Evolutionary conservation across 2,329 filamentous ascomycete genomes (phyloP).

Genomic region (Cytospora schulzeri): DNA sequence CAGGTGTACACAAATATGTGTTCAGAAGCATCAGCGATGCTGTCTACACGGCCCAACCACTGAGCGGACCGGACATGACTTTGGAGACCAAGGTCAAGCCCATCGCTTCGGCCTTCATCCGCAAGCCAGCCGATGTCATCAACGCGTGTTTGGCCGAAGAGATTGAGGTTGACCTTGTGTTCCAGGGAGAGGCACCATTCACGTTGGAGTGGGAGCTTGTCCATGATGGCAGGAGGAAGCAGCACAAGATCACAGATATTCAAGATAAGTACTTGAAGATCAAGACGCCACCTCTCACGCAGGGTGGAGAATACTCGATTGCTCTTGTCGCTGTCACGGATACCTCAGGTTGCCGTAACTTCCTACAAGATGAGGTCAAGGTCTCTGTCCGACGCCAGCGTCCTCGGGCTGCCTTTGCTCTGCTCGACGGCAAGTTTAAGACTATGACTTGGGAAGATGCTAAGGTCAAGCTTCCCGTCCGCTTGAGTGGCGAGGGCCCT

Average conservation of each 20-base stretch:
- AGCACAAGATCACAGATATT: conserved; percentile 66
- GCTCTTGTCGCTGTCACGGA: conserved; percentile 86
- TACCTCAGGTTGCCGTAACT: conserved; percentile 81
- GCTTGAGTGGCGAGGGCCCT: conserved; percentile 81
- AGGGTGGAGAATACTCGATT: conserved; percentile 88
- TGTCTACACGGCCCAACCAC: conserved; percentile 70
- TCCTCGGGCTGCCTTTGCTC: conserved; percentile 82
- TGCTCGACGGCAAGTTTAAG: conserved; percentile 76
- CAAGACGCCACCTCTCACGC: conserved; percentile 70
- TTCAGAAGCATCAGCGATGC: conserved; percentile 81
- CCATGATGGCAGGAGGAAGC: conserved; percentile 81
- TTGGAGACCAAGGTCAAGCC: conserved; percentile 93
- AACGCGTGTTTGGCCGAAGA: conserved; percentile 83
- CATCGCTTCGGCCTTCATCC: conserved; percentile 77
- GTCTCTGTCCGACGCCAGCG: conserved; percentile 86
- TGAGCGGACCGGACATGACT: conserved; percentile 63
- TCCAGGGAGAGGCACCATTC: conserved; percentile 85
- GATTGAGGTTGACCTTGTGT: conserved; percentile 68
- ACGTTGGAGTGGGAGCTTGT: conserved; percentile 89
- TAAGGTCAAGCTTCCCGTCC: conserved; percentile 73
- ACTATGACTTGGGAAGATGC: conserved; percentile 78
- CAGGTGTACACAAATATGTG: conserved; percentile 83
- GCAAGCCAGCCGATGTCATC: conserved; percentile 54
- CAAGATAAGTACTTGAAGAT: conserved; percentile 67
- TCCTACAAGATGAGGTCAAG: conserved; percentile 80